Evolutionary conservation across 169 alveolate species (phyloP), one percentile per base, ranked within the genome.

Genomic region (Plasmodium yoelii): DNA sequence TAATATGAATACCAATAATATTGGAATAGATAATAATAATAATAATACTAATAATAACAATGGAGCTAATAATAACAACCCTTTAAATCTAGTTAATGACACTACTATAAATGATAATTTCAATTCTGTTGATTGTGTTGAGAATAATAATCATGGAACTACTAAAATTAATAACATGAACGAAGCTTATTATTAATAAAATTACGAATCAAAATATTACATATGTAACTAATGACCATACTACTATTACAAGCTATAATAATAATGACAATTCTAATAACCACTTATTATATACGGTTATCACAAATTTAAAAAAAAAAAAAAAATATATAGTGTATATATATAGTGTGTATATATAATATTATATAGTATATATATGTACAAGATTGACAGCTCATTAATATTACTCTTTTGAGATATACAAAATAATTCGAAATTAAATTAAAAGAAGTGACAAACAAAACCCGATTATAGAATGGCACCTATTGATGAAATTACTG

Each of bases 401-500:
- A 46, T 34, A 69, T 34, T 42, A 12, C 2, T 19, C 77, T 13
- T 69, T 24, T 69, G 77, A 60, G 13, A 69, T 42, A 34, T 8
- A 60, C 18, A 0, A 46, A 47, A 28, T 42, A 42, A 18, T 69
- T 56, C 18, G 61, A 69, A 15, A 4, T 28, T 12, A 69, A 46
- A 39, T 13, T 13, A 51, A 69, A 69, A 55, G 77, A 69, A 4
- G 77, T 42, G 12, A 47, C 15, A 22, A 15, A 22, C 28, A n/a
- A 34, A 69, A 60, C 15, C n/a, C 63, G 26, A 18, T 56, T 42
- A 3, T 69, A 69, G n/a, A 47, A 69, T 69, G 28, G 22, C 15
- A 19, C 42, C 47, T 39, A 68, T 24, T 53, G 75, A 68, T 5
- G 75, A 68, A n/a, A 59, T 22, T 5, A 60, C 26, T 34, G 39